These are phyloP conservation scores for Trichosporon sp. DNA, from an alignment of 1,284 basidiomycete genomes.

Conservation along the genomic window DNA sequence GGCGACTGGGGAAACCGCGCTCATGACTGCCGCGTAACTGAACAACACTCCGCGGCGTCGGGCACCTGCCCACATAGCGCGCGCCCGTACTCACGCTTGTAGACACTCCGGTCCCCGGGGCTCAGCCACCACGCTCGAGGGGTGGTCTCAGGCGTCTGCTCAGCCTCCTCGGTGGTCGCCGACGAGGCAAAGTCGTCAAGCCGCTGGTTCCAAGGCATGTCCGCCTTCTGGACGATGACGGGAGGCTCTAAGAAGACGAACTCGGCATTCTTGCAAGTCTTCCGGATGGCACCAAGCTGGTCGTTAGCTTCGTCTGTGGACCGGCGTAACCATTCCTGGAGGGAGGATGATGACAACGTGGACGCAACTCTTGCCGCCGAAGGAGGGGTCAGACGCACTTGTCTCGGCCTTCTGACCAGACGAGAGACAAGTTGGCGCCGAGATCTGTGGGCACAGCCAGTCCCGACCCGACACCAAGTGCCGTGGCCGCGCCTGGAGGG, in stretches of 20 bases:
- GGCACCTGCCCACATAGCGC: background rate
- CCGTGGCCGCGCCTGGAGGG: background rate
- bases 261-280: slow-evolving; percentile 54
- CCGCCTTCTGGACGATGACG: slow-evolving; percentile 66
- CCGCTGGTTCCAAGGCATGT: slow-evolving; percentile 57
- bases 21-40: background rate
- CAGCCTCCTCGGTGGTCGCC: slow-evolving; percentile 54
- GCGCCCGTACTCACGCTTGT: slow-evolving; percentile 34
- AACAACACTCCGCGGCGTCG: background rate
- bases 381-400: background rate
- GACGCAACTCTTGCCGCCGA: background rate
- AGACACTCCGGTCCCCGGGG: slow-evolving; percentile 53
- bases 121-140: slow-evolving; percentile 76
- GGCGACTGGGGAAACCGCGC: background rate
- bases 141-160: slow-evolving; percentile 58
- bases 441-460: background rate
- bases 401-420: background rate
- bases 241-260: slow-evolving; percentile 71
- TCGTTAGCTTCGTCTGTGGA: background rate
- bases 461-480: background rate
- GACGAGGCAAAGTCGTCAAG: slow-evolving; percentile 57
- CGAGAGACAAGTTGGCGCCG: background rate
- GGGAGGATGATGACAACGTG: background rate
- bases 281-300: slow-evolving; percentile 34
- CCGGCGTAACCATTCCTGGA: background rate